phyloP scores from a whole-genome alignment of 495 filamentous ascomycete species.

The Clohesyomyces aquaticus region DNA sequence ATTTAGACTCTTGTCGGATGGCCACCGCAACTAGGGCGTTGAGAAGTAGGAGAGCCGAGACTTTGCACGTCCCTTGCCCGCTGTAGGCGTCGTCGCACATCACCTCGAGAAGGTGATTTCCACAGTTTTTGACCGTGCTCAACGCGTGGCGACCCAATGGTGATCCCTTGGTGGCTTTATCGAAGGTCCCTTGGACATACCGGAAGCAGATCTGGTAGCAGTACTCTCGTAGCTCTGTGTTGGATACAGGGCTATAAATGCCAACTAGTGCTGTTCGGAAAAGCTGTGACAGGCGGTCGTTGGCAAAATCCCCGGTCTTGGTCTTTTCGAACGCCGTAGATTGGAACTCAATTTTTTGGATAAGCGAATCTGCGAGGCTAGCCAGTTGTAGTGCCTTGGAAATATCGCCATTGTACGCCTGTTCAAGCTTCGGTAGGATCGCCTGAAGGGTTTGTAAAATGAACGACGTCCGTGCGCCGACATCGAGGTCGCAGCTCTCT shows the following conservation, averaged over 20 bases:
- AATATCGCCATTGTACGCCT: constrained; percentile 64
- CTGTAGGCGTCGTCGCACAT: constrained; percentile 93
- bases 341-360: constrained; percentile 70
- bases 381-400: constrained; percentile 73
- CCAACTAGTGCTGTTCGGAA: constrained; percentile 82
- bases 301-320: constrained; percentile 68
- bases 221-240: constrained; percentile 70
- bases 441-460: constrained; percentile 82
- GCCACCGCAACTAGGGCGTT: constrained; percentile 71
- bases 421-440: constrained; percentile 82
- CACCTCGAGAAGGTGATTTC: constrained; percentile 77
- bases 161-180: constrained; percentile 48
- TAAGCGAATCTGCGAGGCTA: constrained; percentile 72
- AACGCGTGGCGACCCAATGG: constrained; percentile 66
- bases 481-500: constrained; percentile 73
- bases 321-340: constrained; percentile 34
- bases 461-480: constrained; percentile 68
- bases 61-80: constrained; percentile 77
- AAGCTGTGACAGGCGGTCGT: constrained; percentile 87
- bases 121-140: constrained; percentile 73
- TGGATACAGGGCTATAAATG: constrained; percentile 70
- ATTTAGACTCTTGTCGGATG: constrained; percentile 63
- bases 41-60: constrained; percentile 78
- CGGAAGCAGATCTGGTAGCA: constrained; percentile 88
- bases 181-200: constrained; percentile 75